Conservation (phyloP, 345 rosid genomes). For the Aquilaria malaccensis region DNA sequence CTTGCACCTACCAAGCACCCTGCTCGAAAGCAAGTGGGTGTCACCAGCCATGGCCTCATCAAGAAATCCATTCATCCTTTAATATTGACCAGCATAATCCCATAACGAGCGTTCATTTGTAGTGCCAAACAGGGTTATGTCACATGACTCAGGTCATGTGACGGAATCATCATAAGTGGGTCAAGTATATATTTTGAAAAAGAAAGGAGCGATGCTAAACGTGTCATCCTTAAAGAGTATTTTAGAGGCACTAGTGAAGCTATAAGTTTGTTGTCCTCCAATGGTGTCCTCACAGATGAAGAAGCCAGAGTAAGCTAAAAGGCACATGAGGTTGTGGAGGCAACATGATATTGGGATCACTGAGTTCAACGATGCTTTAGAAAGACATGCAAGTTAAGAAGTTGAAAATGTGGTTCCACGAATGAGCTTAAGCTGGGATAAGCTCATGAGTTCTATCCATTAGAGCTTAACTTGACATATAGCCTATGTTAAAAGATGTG, state of each 20-base stretch:
- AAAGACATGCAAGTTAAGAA: constrained; percentile 38
- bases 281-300: constrained; percentile 3
- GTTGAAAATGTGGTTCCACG: constrained; percentile 31
- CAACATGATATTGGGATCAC: constrained; percentile 25
- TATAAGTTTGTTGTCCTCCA: constrained; percentile 9
- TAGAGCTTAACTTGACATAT: too few relatives aligned
- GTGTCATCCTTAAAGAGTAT: constrained; percentile 22
- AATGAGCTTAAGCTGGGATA: constrained; percentile 26
- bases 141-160: constrained; percentile 11
- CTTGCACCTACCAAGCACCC: constrained; percentile 17
- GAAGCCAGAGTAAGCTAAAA: constrained; percentile 33
- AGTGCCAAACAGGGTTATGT: neutral
- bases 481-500: too few relatives aligned
- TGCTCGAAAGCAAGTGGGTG: constrained; percentile 4
- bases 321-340: constrained; percentile 36
- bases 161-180: constrained; percentile 19
- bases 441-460: neutral
- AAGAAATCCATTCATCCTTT: constrained; percentile 9
- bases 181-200: constrained; percentile 7
- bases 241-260: constrained; percentile 24
- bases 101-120: constrained; percentile 2
- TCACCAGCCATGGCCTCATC: constrained; percentile 29
- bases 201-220: constrained; percentile 21
- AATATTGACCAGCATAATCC: constrained; percentile 11
- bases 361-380: constrained; percentile 34